Percentiles rank a stretch among this genome's conserved stretches.
Conservation (phyloP, 805 yeast genomes). For the Pichia cephalocereana region DNA sequence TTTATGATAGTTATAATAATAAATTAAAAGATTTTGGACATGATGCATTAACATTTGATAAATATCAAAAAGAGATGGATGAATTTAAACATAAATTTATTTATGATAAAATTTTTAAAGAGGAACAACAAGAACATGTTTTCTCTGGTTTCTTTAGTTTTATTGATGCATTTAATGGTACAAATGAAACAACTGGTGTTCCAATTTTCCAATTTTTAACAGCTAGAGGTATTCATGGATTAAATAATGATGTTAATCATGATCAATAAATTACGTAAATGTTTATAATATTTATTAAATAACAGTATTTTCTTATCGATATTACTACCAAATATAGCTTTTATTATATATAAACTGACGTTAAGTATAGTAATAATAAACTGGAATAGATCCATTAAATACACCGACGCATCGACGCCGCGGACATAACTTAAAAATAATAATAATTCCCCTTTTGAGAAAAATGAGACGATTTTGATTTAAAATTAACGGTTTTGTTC, state of each 20-base stretch:
- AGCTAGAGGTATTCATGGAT: conserved; percentile 28
- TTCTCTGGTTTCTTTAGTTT: conserved; percentile 88
- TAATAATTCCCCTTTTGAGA: neutral
- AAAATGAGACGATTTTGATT: neutral
- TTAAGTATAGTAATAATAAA: no score
- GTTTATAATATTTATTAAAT: no score
- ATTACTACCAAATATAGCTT: no score
- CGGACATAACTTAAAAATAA: no score
- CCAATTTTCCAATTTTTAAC: conserved; percentile 53
- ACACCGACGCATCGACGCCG: no score
- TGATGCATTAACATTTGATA: conserved; percentile 59
- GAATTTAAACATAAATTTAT: conserved; percentile 81
- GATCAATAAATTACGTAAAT: neutral
- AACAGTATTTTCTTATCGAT: no score
- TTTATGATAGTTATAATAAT: conserved; percentile 75
- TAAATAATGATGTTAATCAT: neutral
- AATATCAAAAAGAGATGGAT: conserved; percentile 62
- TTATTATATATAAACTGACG: no score
- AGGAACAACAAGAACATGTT: conserved; percentile 79
- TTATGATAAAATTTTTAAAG: conserved; percentile 85
- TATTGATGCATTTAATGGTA: conserved; percentile 69
- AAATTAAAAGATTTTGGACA: conserved; percentile 69
- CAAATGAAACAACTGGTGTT: conserved; percentile 39
- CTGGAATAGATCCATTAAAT: no score
- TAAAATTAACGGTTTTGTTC: no score